Conservation (phyloP, 2,329 filamentous ascomycete genomes). For the Chaetomium sp. region DNA sequence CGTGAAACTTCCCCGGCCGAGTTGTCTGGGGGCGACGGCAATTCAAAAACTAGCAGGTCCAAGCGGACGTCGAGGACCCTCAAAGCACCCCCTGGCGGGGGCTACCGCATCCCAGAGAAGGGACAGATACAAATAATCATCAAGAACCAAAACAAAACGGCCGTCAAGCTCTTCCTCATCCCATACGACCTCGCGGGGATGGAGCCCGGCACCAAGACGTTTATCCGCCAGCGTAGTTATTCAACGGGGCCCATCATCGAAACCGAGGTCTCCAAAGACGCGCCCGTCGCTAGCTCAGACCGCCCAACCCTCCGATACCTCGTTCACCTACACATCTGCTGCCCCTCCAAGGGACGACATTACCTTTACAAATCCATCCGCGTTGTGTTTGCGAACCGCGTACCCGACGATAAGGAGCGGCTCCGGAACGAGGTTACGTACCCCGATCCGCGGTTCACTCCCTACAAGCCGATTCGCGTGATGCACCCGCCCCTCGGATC, state of each 20-base stretch:
- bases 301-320: slow-evolving; percentile 79
- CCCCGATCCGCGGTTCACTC: slow-evolving; percentile 78
- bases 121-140: slow-evolving; percentile 95
- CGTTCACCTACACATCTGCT: slow-evolving; percentile 89
- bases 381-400: slow-evolving; percentile 93
- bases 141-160: slow-evolving; percentile 97
- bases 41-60: slow-evolving; percentile 27
- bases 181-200: slow-evolving; percentile 90
- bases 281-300: slow-evolving; percentile 30
- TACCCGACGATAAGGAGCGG: slow-evolving; percentile 91
- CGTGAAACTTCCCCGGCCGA: slow-evolving; percentile 14
- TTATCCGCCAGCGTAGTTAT: slow-evolving; percentile 89
- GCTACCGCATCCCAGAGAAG: slow-evolving; percentile 88
- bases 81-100: slow-evolving; percentile 70
- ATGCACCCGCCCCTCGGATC: slow-evolving; percentile 35
- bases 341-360: slow-evolving; percentile 71
- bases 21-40: slow-evolving; percentile 11
- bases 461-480: slow-evolving; percentile 65
- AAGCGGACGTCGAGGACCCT: slow-evolving; percentile 49
- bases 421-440: slow-evolving; percentile 83
- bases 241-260: slow-evolving; percentile 81
- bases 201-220: slow-evolving; percentile 91
- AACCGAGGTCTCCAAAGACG: slow-evolving; percentile 35
- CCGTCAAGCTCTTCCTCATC: slow-evolving; percentile 89
- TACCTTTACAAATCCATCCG: slow-evolving; percentile 89